Evolutionary conservation across 106 monocot genomes (phyloP).

Genomic region (Ottelia alismoides): DNA sequence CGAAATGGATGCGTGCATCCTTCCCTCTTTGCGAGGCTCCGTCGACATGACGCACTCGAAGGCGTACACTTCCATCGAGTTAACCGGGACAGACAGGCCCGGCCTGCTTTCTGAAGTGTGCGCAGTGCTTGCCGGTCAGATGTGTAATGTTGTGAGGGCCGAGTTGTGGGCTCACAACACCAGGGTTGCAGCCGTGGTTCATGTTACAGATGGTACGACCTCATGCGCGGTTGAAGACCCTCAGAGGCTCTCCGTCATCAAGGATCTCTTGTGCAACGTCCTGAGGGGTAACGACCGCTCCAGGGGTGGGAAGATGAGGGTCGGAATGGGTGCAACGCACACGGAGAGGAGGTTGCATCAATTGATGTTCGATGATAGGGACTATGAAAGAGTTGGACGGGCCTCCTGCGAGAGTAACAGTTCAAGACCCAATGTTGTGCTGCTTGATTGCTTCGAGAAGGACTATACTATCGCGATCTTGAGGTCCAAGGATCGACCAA

Average conservation of each 20-base stretch:
- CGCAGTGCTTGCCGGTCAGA: no score
- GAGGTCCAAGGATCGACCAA: constrained; percentile 21
- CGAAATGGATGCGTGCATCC: no score
- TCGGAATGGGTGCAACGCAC: constrained; percentile 13
- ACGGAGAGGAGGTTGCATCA: constrained; percentile 29
- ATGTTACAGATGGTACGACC: no score
- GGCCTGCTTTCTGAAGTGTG: no score
- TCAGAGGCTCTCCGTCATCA: constrained; percentile 6
- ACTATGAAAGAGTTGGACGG: constrained; percentile 8
- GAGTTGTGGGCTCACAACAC: no score
- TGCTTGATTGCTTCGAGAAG: constrained; percentile 15
- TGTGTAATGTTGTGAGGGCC: no score
- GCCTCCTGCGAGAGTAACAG: not conserved
- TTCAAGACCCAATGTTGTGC: constrained; percentile 11
- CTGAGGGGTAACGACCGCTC: constrained; percentile 9
- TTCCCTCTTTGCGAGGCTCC: no score
- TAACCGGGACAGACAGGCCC: no score
- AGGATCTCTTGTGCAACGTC: constrained; percentile 16
- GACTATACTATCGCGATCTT: constrained; percentile 18
- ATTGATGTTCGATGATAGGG: constrained; percentile 24
- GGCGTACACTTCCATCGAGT: no score
- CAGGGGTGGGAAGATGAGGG: constrained; percentile 8
- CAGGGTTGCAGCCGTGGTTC: no score
- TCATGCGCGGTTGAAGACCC: no score
- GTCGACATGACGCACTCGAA: no score